These are phyloP conservation scores for Cystobasidiaceae sp. DNA, from an alignment of 1,284 basidiomycete species.

Conservation along the genomic window DNA sequence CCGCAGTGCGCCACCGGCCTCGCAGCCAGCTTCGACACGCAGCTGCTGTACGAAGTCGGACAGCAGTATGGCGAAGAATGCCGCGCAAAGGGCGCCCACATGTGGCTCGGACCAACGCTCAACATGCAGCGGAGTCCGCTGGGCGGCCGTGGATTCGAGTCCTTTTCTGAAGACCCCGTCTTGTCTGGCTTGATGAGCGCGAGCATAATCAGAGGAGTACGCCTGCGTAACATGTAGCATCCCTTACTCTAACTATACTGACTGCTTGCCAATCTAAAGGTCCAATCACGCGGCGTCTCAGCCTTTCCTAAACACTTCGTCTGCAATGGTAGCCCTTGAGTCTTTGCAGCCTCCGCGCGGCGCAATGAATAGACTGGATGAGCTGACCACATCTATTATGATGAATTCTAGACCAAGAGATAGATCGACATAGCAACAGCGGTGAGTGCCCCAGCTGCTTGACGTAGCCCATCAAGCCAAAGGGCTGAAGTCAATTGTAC, in stretches of 20 bases:
- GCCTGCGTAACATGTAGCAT: too few relatives aligned
- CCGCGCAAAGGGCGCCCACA: background rate
- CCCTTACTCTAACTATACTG: too few relatives aligned
- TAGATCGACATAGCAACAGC: constrained; percentile 16
- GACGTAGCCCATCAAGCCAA: background rate
- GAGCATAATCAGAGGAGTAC: constrained; percentile 33
- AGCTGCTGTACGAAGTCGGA: background rate
- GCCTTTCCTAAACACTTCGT: constrained; percentile 31
- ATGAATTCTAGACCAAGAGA: constrained; percentile 34
- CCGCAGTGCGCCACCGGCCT: constrained; percentile 40
- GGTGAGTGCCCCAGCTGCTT: background rate
- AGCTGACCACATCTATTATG: too few relatives aligned
- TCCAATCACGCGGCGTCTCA: background rate
- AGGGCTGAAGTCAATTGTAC: constrained; percentile 36
- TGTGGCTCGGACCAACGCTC: constrained; percentile 28
- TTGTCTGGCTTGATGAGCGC: constrained; percentile 15
- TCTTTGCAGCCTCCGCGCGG: too few relatives aligned
- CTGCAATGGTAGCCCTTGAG: too few relatives aligned
- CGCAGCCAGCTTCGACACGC: constrained; percentile 39
- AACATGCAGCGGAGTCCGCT: constrained; percentile 58
- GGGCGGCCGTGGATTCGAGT: constrained; percentile 58
- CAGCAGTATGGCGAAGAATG: constrained; percentile 1
- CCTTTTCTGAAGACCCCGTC: constrained; percentile 55
- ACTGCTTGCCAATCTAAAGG: constrained; percentile 22
- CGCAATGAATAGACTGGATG: too few relatives aligned